Base-by-base conservation (phyloP, 768 basidiomycete genomes). In the Paxillus involutus region DNA sequence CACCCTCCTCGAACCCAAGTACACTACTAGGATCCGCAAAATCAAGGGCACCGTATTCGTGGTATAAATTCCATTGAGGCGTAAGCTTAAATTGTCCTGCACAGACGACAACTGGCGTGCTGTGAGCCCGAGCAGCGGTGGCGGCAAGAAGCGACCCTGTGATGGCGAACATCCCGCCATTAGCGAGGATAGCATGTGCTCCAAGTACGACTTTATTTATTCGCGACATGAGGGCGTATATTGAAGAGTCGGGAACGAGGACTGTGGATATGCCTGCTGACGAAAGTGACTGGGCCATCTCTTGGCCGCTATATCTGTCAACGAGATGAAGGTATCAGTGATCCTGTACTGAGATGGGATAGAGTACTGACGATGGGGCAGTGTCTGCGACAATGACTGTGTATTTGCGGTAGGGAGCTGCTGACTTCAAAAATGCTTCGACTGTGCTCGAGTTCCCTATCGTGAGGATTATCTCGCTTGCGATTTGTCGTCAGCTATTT, bases 21-120 rank as follows among this genome's bases (percentile, higher is more conserved):
- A 87, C 83, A 47, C 80, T 82, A 67, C 84, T 83, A 44, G 84
- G 85, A 58, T 80, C 77, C 3, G 87, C 88, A 60, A 90, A 89
- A 75, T 89, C 94, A 57, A 86, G 80, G 52, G 90, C 89, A 29
- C 86, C 89, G 61, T 90, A 89, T 68, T 91, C 88, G 59, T 91
- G 88, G 69, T 92, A 91, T 51, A 91, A 71, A 70, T 92, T 91
- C 89, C 92, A 94, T 26, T 88, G 71, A 9, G 94, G 95, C 7
- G 94, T 95, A 59, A 98, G 76, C 68, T 99, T 99, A 76, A 94
- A 99, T 71, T 97, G 94, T 3, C 96, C 97, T 3, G 92, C 89
- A 64, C 91, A 93, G 12, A 97, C 90, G 36, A 96, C 90, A 42
- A 98, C 89, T 0, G 94, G 94, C 17, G 92, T 94, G 63, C 88